phyloP scores from a whole-genome alignment of 345 rosid species.

The Passiflora organensis region DNA sequence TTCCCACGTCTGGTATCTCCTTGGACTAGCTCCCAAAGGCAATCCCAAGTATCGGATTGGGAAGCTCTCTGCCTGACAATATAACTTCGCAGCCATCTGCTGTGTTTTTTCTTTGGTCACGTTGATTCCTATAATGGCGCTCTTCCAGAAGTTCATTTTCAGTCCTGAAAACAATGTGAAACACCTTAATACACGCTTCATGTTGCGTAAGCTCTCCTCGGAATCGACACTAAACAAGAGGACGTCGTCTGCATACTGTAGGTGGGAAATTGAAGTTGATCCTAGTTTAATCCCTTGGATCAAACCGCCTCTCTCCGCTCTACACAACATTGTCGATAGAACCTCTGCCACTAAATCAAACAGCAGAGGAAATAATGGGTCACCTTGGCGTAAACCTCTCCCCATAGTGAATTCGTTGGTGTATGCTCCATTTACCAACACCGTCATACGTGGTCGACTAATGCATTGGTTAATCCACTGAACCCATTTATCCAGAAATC shows the following conservation, averaged over 20 bases:
- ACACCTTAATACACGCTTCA: background rate
- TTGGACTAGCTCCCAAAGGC: background rate
- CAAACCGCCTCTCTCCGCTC: background rate
- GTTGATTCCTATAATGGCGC: background rate
- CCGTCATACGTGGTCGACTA: too few relatives aligned
- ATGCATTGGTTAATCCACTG: too few relatives aligned
- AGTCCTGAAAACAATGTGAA: too few relatives aligned
- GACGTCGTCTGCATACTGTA: too few relatives aligned
- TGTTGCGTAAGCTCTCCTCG: background rate
- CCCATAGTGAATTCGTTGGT: too few relatives aligned
- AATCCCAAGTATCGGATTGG: background rate
- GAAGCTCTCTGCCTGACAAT: background rate
- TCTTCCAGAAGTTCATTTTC: background rate
- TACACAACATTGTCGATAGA: background rate
- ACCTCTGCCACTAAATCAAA: background rate
- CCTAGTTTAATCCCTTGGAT: background rate
- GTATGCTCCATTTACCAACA: too few relatives aligned
- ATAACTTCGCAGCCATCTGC: background rate
- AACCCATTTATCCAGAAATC: too few relatives aligned
- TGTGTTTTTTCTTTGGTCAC: background rate
- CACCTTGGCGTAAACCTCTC: too few relatives aligned
- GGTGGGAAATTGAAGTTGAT: too few relatives aligned
- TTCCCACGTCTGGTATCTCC: background rate
- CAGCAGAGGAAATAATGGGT: too few relatives aligned
- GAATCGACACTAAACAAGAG: background rate